Percentiles rank a stretch among this genome's conserved stretches.
Conservation (phyloP, 441 rosid genomes). For the Capsella rubella region DNA sequence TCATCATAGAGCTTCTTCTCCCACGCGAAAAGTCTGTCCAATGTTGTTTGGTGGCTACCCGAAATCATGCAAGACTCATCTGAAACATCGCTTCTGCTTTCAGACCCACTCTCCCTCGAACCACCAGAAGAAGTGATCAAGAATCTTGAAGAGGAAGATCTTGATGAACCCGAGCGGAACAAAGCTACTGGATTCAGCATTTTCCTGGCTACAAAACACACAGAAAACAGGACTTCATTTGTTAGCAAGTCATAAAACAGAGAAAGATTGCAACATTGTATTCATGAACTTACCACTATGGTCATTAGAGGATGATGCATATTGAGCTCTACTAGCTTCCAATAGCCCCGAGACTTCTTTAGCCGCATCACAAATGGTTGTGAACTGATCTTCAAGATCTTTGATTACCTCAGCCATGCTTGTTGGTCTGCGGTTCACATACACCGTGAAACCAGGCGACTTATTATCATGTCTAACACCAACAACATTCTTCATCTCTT, state of each 20-base stretch:
- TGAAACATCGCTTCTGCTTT: constrained; percentile 75
- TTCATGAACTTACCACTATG: constrained; percentile 64
- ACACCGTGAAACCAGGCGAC: constrained; percentile 87
- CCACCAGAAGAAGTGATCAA: constrained; percentile 63
- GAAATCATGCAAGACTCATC: constrained; percentile 78
- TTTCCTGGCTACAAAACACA: constrained; percentile 69
- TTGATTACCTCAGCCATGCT: constrained; percentile 93
- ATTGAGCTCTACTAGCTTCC: constrained; percentile 84
- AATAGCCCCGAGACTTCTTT: constrained; percentile 78
- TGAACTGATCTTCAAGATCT: constrained; percentile 90
- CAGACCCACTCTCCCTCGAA: constrained; percentile 68
- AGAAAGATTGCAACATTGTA: background rate
- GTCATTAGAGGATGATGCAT: constrained; percentile 62
- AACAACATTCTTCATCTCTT: constrained; percentile 61
- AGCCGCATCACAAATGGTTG: constrained; percentile 68
- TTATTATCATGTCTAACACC: constrained; percentile 44
- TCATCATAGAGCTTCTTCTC: constrained; percentile 97
- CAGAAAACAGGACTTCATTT: background rate
- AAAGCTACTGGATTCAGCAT: constrained; percentile 96
- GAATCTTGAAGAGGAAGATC: constrained; percentile 88
- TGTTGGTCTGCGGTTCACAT: constrained; percentile 91
- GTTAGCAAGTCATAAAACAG: constrained; percentile 14
- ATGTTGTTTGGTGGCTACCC: constrained; percentile 87
- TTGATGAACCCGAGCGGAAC: constrained; percentile 91
- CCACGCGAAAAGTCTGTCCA: constrained; percentile 90